phyloP scores from a whole-genome alignment of 768 basidiomycete species.

The Mycena galopus region DNA sequence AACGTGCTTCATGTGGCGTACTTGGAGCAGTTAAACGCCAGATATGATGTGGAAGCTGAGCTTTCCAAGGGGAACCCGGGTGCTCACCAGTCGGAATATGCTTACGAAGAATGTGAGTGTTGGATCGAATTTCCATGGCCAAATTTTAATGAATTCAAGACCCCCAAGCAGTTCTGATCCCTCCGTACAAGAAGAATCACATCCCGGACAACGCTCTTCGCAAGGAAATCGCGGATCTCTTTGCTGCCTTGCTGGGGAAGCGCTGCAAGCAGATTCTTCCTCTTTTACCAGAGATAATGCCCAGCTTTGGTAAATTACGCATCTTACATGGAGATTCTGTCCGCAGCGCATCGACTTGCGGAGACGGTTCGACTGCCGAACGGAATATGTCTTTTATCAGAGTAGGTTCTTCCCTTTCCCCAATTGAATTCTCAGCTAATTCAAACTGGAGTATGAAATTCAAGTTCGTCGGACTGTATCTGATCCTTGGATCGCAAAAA shows the following conservation, averaged over 20 bases:
- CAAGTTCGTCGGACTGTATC: neutral
- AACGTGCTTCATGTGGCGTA: slow-evolving; percentile 38
- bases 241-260: slow-evolving; percentile 19
- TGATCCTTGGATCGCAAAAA: neutral
- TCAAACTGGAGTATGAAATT: neutral
- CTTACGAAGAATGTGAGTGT: neutral
- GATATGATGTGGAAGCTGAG: slow-evolving; percentile 42
- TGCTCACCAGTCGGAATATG: neutral
- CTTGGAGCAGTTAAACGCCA: slow-evolving; percentile 40
- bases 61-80: slow-evolving; percentile 4
- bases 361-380: neutral
- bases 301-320: slow-evolving; percentile 13
- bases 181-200: neutral
- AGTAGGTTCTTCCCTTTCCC: neutral
- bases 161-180: neutral
- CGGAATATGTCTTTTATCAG: slow-evolving; percentile 21
- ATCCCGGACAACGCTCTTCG: neutral
- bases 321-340: slow-evolving; percentile 8
- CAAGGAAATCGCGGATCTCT: slow-evolving; percentile 32
- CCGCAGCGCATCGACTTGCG: neutral
- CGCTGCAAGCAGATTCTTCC: neutral
- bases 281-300: neutral
- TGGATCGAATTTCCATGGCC: neutral
- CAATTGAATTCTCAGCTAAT: neutral
- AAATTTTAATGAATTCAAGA: neutral